These are phyloP conservation scores for Pythium inflatum DNA, from an alignment of 352 stramenopile species.

Conservation along the genomic window DNA sequence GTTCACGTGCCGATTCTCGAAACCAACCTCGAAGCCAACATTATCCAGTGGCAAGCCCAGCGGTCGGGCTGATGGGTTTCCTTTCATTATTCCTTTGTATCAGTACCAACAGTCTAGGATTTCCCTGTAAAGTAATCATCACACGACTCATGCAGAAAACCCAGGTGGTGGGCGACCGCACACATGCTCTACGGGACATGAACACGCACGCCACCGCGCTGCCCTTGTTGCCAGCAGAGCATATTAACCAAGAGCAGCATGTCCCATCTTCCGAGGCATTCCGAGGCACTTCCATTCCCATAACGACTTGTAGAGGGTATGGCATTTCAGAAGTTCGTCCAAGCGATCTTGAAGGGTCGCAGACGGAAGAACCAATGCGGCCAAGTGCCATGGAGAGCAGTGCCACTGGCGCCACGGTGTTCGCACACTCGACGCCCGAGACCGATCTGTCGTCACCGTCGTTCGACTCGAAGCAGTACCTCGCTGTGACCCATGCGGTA, in stretches of 20 bases:
- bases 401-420: not conserved
- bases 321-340: not conserved
- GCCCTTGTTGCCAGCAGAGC: not conserved
- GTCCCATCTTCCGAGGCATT: not conserved
- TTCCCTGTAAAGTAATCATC: conserved; percentile 33
- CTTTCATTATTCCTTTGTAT: conserved; percentile 15
- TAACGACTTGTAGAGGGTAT: not conserved
- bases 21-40: conserved; percentile 63
- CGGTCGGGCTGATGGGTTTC: conserved; percentile 8
- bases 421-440: conserved; percentile 30
- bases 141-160: conserved; percentile 1
- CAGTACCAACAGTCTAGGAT: conserved; percentile 11
- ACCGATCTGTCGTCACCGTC: conserved; percentile 60
- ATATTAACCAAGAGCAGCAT: too few relatives aligned
- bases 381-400: conserved; percentile 28
- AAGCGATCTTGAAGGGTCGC: conserved; percentile 33
- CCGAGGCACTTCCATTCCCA: not conserved
- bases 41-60: conserved; percentile 53
- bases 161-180: not conserved
- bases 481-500: conserved; percentile 70
- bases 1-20: conserved; percentile 58
- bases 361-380: conserved; percentile 12
- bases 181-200: conserved; percentile 4
- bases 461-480: conserved; percentile 67
- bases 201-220: conserved; percentile 12